Evolutionary conservation across 2,329 filamentous ascomycete species (phyloP).

Genomic region (Phyllosticta paracitricarpa): DNA sequence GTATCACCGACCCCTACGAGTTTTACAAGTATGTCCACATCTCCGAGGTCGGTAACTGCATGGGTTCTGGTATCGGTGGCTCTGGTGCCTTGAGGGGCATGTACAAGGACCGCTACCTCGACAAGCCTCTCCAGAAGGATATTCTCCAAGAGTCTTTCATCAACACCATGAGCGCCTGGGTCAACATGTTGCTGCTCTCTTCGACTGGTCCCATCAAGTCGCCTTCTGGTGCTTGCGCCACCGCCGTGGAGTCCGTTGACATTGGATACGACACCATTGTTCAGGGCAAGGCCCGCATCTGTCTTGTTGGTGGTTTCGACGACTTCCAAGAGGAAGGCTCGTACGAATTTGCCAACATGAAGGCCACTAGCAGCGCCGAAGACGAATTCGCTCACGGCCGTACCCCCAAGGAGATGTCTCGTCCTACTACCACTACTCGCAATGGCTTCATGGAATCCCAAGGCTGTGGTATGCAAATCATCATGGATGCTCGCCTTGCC

Average conservation of each 20-base stretch:
- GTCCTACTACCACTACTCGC: slow-evolving; percentile 90
- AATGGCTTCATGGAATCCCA: slow-evolving; percentile 99
- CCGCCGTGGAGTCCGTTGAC: slow-evolving; percentile 92
- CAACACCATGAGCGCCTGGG: slow-evolving; percentile 99
- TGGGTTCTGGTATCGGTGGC: slow-evolving; percentile 97
- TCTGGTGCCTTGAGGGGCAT: slow-evolving; percentile 85
- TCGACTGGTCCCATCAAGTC: slow-evolving; percentile 98
- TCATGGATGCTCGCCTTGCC: slow-evolving; percentile 94
- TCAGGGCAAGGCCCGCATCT: slow-evolving; percentile 94
- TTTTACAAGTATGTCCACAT: slow-evolving; percentile 99
- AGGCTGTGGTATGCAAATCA: slow-evolving; percentile 93
- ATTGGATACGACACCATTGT: slow-evolving; percentile 98
- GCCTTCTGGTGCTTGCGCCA: slow-evolving; percentile 93
- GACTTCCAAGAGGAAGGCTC: slow-evolving; percentile 99
- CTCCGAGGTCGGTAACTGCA: slow-evolving; percentile 94
- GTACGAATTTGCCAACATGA: slow-evolving; percentile 99
- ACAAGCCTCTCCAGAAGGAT: slow-evolving; percentile 96
- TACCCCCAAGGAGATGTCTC: slow-evolving; percentile 94
- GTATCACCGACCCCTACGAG: slow-evolving; percentile 98
- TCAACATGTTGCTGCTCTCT: slow-evolving; percentile 96
- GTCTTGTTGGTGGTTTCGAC: slow-evolving; percentile 97
- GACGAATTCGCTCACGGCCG: slow-evolving; percentile 93
- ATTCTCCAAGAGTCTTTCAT: slow-evolving; percentile 99
- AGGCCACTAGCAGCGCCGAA: slow-evolving; percentile 94
- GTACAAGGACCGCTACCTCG: slow-evolving; percentile 95